Conservation (phyloP, 345 rosid genomes). For the Salix udensis region DNA sequence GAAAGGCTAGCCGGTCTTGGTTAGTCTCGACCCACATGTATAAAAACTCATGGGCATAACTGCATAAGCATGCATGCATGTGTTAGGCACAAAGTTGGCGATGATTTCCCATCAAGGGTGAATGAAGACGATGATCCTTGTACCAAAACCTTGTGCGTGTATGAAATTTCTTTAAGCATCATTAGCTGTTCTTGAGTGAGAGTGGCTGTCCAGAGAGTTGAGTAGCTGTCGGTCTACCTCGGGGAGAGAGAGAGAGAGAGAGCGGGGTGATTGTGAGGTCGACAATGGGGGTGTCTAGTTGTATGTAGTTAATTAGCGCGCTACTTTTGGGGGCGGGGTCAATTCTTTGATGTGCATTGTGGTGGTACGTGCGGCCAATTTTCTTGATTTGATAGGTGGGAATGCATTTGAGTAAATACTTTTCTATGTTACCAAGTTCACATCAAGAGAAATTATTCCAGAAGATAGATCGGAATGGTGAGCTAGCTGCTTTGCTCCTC, state of each 20-base stretch:
- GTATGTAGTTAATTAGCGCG: not conserved
- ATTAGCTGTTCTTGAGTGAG: conserved; percentile 23
- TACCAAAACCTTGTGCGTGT: conserved; percentile 6
- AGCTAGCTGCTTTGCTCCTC: no score
- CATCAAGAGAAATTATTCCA: no score
- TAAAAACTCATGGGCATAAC: not conserved
- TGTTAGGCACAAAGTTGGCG: conserved; percentile 10
- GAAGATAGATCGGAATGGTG: no score
- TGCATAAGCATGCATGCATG: not conserved
- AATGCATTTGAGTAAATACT: not conserved
- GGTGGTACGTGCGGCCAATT: not conserved
- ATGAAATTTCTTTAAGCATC: conserved; percentile 9
- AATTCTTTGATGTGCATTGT: not conserved
- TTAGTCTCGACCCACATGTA: not conserved
- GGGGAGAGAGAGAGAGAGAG: not conserved
- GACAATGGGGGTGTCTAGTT: conserved; percentile 6
- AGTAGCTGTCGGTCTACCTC: conserved; percentile 20
- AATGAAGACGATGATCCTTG: conserved; percentile 3
- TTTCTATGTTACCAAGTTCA: no score
- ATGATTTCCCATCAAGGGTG: conserved; percentile 19
- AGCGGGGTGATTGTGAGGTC: not conserved
- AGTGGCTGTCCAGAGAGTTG: conserved; percentile 3
- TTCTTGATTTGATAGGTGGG: not conserved
- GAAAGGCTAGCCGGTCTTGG: not conserved
- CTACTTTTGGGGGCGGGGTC: conserved; percentile 8